Conservation (phyloP, 306 rosid genomes). For the Arachis hypogaea region DNA sequence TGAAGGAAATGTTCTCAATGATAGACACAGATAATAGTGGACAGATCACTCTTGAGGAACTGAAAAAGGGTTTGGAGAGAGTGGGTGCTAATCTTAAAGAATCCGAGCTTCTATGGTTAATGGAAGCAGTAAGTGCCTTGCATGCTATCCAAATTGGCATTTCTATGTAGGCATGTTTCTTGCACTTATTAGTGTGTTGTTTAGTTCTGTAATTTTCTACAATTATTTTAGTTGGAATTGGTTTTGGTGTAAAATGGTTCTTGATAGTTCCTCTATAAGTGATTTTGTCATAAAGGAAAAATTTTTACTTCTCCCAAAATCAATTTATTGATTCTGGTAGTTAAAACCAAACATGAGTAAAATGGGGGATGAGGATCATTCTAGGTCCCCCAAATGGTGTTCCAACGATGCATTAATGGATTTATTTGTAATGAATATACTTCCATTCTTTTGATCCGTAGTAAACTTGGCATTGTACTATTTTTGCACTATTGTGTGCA, state of each 20-base stretch:
- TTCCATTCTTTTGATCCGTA: slow-evolving; percentile 14
- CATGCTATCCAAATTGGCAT: slow-evolving; percentile 7
- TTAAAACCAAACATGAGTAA: no score
- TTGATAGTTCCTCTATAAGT: no score
- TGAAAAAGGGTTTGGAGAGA: slow-evolving; percentile 84
- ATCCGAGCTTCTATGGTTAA: slow-evolving; percentile 76
- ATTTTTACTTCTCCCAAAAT: no score
- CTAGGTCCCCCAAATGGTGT: no score
- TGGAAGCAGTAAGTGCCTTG: slow-evolving; percentile 79
- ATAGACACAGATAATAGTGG: slow-evolving; percentile 91
- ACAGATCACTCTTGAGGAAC: slow-evolving; percentile 83
- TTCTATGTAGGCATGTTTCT: slow-evolving; percentile 26
- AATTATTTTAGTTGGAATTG: no score
- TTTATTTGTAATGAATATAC: slow-evolving; percentile 13
- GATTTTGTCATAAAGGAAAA: no score
- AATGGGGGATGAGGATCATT: no score
- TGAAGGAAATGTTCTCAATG: slow-evolving; percentile 94
- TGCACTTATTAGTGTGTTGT: neutral
- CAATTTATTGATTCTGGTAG: no score
- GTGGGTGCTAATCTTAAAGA: slow-evolving; percentile 80
- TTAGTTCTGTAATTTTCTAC: no score
- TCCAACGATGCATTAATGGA: neutral
- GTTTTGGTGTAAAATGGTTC: no score
- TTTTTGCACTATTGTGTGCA: slow-evolving; percentile 11
- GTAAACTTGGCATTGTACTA: neutral